Evolutionary conservation across 306 rosid species (phyloP), one percentile per base, ranked within the genome.

Genomic region (Ochetophila trinervis): DNA sequence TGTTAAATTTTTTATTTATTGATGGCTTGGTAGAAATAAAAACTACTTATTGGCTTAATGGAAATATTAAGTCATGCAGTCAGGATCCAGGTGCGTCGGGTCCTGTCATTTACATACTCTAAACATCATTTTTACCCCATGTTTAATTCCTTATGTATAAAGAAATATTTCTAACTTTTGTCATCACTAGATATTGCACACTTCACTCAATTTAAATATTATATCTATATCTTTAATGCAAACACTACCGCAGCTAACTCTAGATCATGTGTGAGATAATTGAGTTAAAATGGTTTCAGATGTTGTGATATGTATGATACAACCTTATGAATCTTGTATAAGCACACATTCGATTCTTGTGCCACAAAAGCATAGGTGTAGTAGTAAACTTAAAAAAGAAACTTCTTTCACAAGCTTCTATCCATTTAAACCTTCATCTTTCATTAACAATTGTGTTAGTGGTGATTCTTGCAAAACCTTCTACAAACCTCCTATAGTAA

Each of bases 351-450:
- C 2, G 5, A 49, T 2, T 2, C 19, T 18, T 15, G 2, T 14
- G 5, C 7, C 19, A 14, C 4, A n/a, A n/a, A 49, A 11, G 53
- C 53, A 49, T 49, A 49, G 4, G n/a, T n/a, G n/a, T n/a, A n/a
- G n/a, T n/a, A n/a, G n/a, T n/a, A n/a, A n/a, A n/a, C n/a, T 4
- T n/a, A 13, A 49, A 0, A 14, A 49, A 49, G 27, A 82, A 76
- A 73, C 11, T 9, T 53, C 5, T 2, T 2, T 18, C 27, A 53
- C 4, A 11, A 0, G 0, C 16, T 1, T 11, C 5, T 0, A 9
- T 21, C 16, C 32, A 53, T 0, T 20, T 0, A 8, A 53, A 53
- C 15, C 21, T 7, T 2, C 32, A 22, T 22, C 32, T 12, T 53
- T 53, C 5, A 1, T 53, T 2, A 20, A 8, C 34, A 53, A 53